Base-by-base conservation (phyloP, 352 stramenopile species). In the Nothophytophthora sp. region DNA sequence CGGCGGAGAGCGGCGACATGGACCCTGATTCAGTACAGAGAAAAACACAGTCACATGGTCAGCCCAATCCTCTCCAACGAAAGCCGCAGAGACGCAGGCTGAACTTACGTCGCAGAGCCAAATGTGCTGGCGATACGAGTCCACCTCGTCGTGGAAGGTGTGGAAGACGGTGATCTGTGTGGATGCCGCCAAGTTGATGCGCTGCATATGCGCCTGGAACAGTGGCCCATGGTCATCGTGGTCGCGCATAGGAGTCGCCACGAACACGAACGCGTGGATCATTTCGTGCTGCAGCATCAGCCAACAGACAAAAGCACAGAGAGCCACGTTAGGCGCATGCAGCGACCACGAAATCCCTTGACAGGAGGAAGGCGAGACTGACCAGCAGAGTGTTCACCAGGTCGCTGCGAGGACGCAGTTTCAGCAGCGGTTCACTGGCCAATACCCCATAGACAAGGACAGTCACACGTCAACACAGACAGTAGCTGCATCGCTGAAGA, bases 231-330 rank as follows among this genome's bases (percentile, higher is more conserved):
- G 88, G 60, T 95, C 86, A 38, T 94, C 83, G 27, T 89, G 86
- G 56, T 96, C 88, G 10, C 80, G 73, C 42, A 91, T 70, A 18
- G 74, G 67, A 18, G 75, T 90, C 30, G 67, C 87, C 20, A 95
- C 76, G 36, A 96, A 96, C 35, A 96, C 66, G 55, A 76, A 96
- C 15, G 88, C 88, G 60, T 96, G 88, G 47, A 96, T 94, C 86
- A 96, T 96, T 52, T 96, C 88, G 50, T 96, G 88, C 81, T 94
- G 51, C 18, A 37, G 13, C n/a, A n/a, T n/a, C n/a, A n/a, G n/a
- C n/a, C n/a, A n/a, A n/a, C n/a, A 55, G 19, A 18, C 16, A 23
- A n/a, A n/a, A n/a, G n/a, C n/a, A n/a, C n/a, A n/a, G n/a, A n/a
- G n/a, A n/a, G n/a, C n/a, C n/a, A n/a, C n/a, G n/a, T n/a, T n/a